Evolutionary conservation across 2,329 filamentous ascomycete species (phyloP).

Genomic region (Colletotrichum magnum): DNA sequence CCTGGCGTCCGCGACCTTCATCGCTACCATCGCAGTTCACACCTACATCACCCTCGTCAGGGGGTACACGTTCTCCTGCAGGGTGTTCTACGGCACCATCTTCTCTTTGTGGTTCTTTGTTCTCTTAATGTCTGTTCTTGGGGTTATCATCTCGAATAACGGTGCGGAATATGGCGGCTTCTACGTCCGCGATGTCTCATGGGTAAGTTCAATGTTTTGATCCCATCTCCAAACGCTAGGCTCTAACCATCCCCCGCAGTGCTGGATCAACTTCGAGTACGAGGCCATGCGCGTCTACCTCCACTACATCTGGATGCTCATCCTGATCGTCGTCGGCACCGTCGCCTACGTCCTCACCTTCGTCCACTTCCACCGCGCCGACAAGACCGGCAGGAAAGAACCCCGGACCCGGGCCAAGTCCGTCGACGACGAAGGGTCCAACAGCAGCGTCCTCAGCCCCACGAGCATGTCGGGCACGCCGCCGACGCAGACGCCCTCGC

Average conservation of each 20-base stretch:
- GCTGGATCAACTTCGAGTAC: constrained; percentile 72
- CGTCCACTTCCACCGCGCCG: constrained; percentile 46
- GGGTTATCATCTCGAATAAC: constrained; percentile 30
- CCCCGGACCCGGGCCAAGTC: neutral
- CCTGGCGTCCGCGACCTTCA: constrained; percentile 70
- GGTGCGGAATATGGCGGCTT: constrained; percentile 43
- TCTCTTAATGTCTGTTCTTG: constrained; percentile 23
- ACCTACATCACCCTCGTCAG: constrained; percentile 69
- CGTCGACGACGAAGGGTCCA: neutral
- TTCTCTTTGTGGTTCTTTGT: constrained; percentile 62
- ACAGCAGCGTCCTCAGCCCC: constrained; percentile 1
- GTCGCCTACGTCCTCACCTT: constrained; percentile 55
- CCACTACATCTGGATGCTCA: constrained; percentile 75
- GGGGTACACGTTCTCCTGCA: constrained; percentile 60
- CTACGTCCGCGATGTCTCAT: constrained; percentile 69
- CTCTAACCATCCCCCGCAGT: constrained; percentile 53
- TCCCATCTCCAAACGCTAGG: too few species aligned
- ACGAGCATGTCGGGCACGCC: neutral
- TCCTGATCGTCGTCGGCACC: constrained; percentile 53
- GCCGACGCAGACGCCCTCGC: neutral
- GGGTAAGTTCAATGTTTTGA: constrained; percentile 56
- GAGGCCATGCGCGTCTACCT: constrained; percentile 67
- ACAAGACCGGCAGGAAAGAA: neutral
- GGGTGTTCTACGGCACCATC: constrained; percentile 59
- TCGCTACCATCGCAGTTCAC: constrained; percentile 69